Evolutionary conservation across 306 rosid species (phyloP).

Genomic region (Sechiopsis laciniata): DNA sequence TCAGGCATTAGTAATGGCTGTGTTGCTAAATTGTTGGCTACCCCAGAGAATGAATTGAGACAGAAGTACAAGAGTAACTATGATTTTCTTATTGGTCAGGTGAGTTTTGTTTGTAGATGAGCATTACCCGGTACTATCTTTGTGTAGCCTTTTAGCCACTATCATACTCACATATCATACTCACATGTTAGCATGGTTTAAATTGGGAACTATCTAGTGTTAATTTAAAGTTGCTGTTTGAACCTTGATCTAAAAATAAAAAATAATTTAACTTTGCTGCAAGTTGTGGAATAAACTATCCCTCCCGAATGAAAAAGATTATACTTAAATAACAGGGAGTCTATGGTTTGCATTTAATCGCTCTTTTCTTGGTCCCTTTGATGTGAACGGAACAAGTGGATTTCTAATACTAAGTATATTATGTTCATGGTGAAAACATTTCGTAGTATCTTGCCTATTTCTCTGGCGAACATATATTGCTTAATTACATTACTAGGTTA

Average conservation of each 20-base stretch:
- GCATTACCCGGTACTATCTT: conserved; percentile 2
- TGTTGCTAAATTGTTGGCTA: conserved; percentile 54
- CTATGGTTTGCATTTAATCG: neutral
- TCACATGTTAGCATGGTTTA: neutral
- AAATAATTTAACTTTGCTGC: too few species aligned
- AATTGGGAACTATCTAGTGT: neutral
- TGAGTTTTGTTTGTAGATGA: conserved; percentile 31
- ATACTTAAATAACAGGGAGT: neutral
- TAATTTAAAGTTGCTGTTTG: neutral
- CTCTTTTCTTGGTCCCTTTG: neutral
- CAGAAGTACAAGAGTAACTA: conserved; percentile 75
- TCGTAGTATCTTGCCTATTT: neutral
- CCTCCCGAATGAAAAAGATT: neutral
- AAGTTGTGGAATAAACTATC: neutral
- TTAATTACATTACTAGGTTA: neutral
- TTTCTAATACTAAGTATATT: neutral
- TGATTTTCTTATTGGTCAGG: conserved; percentile 81
- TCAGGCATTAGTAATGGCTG: conserved; percentile 84
- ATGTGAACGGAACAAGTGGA: too few species aligned
- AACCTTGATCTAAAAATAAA: too few species aligned
- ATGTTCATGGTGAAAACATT: neutral
- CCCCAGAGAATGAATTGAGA: conserved; percentile 69
- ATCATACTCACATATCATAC: neutral
- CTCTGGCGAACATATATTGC: neutral
- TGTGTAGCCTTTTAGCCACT: neutral